Evolutionary conservation across 192 early-diverging fungal genomes (phyloP).

Genomic region (Gonapodya prolifera): DNA sequence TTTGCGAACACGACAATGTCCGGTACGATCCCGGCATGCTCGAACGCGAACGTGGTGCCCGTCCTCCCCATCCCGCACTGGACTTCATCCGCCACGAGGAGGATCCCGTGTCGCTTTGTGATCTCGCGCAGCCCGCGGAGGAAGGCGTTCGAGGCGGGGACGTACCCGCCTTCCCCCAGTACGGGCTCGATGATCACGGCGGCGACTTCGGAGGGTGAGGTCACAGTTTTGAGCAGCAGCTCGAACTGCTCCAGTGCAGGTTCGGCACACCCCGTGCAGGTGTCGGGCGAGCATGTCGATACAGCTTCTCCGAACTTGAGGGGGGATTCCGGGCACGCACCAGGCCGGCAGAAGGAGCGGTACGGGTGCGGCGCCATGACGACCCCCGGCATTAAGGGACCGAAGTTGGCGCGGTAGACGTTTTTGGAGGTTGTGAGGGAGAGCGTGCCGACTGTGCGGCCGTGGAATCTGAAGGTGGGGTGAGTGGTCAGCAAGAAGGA

Average conservation of each 20-base stretch:
- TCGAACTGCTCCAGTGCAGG: conserved; percentile 23
- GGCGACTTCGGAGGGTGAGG: conserved; percentile 23
- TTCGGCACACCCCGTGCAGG: conserved; percentile 20
- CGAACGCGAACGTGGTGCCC: conserved; percentile 28
- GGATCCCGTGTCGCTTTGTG: conserved; percentile 20
- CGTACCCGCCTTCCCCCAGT: conserved; percentile 28
- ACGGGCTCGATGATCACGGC: conserved; percentile 26
- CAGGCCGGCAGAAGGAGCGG: conserved; percentile 20
- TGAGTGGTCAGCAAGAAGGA: too few species aligned
- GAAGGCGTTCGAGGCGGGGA: conserved; percentile 20
- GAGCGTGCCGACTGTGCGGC: conserved; percentile 28
- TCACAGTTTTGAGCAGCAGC: conserved; percentile 21
- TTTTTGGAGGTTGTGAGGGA: conserved; percentile 28
- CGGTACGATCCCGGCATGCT: conserved; percentile 19
- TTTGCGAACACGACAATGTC: conserved; percentile 32
- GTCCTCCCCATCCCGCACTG: conserved; percentile 28
- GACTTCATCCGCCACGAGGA: conserved; percentile 26
- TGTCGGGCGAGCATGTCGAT: too few species aligned
- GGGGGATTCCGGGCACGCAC: too few species aligned
- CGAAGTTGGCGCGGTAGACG: conserved; percentile 19
- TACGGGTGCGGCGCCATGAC: conserved; percentile 24
- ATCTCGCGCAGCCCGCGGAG: conserved; percentile 16
- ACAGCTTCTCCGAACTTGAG: too few species aligned
- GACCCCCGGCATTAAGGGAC: conserved; percentile 29
- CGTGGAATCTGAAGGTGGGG: too few species aligned